A percentile compares a stretch with the other conserved stretches of the same genome.
phyloP scores from a whole-genome alignment of 139 green algal genomes.

The Chlamydomonas sp. region DNA sequence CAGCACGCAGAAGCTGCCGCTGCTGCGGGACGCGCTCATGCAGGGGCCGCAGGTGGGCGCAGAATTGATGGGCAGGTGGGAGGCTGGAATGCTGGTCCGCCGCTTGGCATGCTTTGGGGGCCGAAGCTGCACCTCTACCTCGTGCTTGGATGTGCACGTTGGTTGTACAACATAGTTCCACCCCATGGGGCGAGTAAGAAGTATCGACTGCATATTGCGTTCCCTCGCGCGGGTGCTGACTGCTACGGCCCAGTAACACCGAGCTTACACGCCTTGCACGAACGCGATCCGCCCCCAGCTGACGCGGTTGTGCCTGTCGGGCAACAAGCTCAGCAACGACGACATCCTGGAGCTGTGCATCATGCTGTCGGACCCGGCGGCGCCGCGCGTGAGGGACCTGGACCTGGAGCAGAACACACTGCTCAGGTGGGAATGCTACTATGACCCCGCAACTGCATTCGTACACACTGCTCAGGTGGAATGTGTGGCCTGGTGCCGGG shows the following conservation, averaged over 20 bases:
- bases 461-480: too few relatives aligned
- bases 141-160: too few relatives aligned
- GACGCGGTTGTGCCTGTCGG: conserved; percentile 20
- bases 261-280: too few relatives aligned
- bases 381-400: conserved; percentile 34
- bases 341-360: conserved; percentile 34
- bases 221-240: too few relatives aligned
- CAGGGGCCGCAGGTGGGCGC: background rate
- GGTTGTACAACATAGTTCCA: too few relatives aligned
- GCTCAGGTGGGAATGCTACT: background rate
- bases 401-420: conserved; percentile 26
- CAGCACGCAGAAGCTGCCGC: conserved; percentile 43
- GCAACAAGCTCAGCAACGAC: conserved; percentile 51
- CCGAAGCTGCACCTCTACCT: too few relatives aligned
- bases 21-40: conserved; percentile 19
- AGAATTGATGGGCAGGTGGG: background rate
- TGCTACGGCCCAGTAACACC: too few relatives aligned
- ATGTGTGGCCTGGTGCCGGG: too few relatives aligned
- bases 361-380: conserved; percentile 22
- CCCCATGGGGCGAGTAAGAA: too few relatives aligned
- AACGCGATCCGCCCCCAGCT: background rate
- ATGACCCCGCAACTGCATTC: too few relatives aligned
- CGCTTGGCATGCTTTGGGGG: background rate
- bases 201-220: too few relatives aligned
- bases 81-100: background rate